Conservation (phyloP, 164 flowering plant species). For the Magnolia sinica region DNA sequence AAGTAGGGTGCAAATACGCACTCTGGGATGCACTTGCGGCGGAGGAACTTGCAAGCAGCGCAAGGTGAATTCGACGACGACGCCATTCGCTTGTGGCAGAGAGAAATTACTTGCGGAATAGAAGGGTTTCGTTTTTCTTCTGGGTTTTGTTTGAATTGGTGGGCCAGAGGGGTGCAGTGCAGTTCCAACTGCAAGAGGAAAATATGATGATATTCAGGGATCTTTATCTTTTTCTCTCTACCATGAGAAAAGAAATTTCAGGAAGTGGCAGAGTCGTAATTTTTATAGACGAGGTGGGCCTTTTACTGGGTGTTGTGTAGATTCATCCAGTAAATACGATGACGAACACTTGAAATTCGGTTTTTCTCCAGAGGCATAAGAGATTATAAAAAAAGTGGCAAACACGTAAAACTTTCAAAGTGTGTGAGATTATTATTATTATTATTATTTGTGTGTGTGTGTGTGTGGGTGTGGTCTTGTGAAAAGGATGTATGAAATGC, state of each 20-base stretch:
- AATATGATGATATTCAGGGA: neutral
- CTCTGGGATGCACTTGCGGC: slow-evolving; percentile 86
- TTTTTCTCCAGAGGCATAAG: too few relatives aligned
- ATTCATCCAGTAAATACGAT: too few relatives aligned
- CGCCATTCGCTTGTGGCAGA: slow-evolving; percentile 25
- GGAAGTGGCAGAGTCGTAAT: neutral
- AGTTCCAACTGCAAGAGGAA: neutral
- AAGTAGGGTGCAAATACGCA: slow-evolving; percentile 90
- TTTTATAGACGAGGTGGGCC: neutral
- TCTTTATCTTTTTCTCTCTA: neutral
- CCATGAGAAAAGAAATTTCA: neutral
- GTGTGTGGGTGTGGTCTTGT: neutral
- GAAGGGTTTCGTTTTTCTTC: neutral
- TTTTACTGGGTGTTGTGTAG: neutral
- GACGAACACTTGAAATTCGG: neutral
- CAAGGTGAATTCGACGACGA: slow-evolving; percentile 74
- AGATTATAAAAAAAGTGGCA: too few relatives aligned
- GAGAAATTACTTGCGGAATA: neutral
- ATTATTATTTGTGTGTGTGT: neutral
- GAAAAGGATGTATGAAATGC: neutral
- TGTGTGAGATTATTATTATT: neutral
- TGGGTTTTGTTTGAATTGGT: neutral
- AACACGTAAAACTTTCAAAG: neutral
- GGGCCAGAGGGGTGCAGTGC: neutral
- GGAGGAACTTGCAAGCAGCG: slow-evolving; percentile 84